These are phyloP conservation scores for Marasmius fiardii DNA, from an alignment of 1,284 basidiomycete species.

Conservation along the genomic window DNA sequence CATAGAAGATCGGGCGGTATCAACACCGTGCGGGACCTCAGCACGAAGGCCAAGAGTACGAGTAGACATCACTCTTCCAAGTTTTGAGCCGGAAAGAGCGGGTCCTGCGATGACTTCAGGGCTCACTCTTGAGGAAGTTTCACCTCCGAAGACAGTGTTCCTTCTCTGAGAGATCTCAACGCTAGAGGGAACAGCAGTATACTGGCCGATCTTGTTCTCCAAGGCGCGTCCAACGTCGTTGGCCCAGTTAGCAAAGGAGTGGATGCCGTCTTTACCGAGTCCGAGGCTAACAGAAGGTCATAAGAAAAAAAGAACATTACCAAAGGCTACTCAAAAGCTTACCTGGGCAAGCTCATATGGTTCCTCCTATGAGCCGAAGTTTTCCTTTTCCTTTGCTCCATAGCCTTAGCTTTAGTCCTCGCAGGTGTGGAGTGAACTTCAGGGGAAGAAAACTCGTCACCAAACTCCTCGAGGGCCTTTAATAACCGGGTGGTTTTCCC, in stretches of 20 bases:
- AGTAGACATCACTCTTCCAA: conserved; percentile 39
- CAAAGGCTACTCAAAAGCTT: conserved; percentile 17
- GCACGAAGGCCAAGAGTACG: conserved; percentile 44
- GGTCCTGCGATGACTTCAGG: conserved; percentile 28
- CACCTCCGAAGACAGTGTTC: conserved; percentile 48
- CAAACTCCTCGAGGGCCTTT: conserved; percentile 41
- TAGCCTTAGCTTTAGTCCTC: conserved; percentile 24
- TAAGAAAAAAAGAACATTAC: neutral
- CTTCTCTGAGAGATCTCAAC: conserved; percentile 35
- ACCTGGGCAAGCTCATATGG: conserved; percentile 65
- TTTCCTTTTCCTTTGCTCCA: conserved; percentile 34
- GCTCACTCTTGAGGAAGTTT: conserved; percentile 37
- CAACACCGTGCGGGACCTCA: conserved; percentile 44
- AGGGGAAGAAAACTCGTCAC: conserved; percentile 50
- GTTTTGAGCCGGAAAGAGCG: conserved; percentile 19
- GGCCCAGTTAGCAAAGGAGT: conserved; percentile 46
- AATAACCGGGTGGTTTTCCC: conserved; percentile 28
- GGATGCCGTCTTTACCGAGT: conserved; percentile 57
- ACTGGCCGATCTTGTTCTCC: conserved; percentile 37
- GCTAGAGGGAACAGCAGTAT: conserved; percentile 34
- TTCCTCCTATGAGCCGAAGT: conserved; percentile 51
- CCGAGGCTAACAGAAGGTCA: conserved; percentile 43
- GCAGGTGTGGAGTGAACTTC: conserved; percentile 58
- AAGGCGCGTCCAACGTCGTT: conserved; percentile 47
- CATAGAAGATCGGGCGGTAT: conserved; percentile 50